phyloP scores from a whole-genome alignment of 78 protist genomes.

The Protostelium mycophagum region DNA sequence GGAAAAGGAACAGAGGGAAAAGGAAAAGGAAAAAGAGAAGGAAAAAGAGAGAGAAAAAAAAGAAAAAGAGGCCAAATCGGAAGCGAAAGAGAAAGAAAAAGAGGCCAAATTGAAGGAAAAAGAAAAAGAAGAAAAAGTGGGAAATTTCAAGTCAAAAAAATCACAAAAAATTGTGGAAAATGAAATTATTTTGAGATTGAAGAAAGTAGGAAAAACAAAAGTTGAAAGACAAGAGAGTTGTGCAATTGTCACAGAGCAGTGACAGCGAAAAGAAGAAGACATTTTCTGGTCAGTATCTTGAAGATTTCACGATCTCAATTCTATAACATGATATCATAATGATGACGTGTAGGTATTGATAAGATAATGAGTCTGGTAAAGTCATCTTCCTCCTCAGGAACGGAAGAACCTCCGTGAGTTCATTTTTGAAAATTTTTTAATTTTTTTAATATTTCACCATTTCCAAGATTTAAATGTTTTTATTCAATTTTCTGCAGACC shows the following conservation, averaged over 20 bases:
- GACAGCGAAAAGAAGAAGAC: neutral
- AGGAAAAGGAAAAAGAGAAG: neutral
- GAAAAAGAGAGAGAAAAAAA: neutral
- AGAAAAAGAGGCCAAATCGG: neutral
- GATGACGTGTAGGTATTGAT: no score
- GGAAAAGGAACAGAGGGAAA: neutral
- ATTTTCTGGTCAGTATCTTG: neutral
- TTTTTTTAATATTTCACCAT: no score
- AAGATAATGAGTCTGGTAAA: no score
- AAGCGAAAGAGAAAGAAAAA: no score
- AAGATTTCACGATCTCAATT: neutral
- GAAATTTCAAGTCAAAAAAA: no score
- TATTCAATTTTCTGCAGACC: neutral
- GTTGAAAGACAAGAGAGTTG: neutral
- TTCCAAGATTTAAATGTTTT: neutral
- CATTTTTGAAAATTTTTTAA: no score
- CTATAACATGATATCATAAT: neutral
- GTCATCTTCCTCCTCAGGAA: neutral
- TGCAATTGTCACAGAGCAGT: neutral
- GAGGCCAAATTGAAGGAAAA: neutral
- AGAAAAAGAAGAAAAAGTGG: neutral
- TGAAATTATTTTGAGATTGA: neutral
- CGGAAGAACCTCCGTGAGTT: neutral
- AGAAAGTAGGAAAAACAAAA: neutral
- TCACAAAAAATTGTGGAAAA: neutral